phyloP scores from a whole-genome alignment of 116 monocot genomes.

The Iris pallida region DNA sequence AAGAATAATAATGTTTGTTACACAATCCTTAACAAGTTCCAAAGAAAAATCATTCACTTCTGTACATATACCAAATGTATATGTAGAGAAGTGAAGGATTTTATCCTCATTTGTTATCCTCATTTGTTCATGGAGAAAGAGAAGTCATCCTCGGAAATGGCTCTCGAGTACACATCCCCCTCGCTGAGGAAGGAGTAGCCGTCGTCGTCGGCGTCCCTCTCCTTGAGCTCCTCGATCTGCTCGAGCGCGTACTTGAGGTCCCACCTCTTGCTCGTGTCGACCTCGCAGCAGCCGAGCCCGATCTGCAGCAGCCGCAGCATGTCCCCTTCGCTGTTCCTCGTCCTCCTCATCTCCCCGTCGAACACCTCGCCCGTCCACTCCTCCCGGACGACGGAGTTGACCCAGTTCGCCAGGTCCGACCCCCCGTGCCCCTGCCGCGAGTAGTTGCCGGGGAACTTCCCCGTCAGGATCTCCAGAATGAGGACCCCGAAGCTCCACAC shows the following conservation, averaged over 20 bases:
- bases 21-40: too few species aligned
- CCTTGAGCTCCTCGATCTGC: slow-evolving; percentile 38
- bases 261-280: slow-evolving; percentile 27
- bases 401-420: slow-evolving; percentile 50
- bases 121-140: background rate
- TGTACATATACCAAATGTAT: too few species aligned
- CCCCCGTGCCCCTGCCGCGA: slow-evolving; percentile 9
- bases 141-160: slow-evolving; percentile 6
- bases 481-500: slow-evolving; percentile 51
- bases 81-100: too few species aligned
- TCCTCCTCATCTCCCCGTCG: slow-evolving; percentile 31
- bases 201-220: background rate
- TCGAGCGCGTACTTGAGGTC: slow-evolving; percentile 28
- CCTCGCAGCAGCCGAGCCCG: slow-evolving; percentile 44
- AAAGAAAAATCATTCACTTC: too few species aligned
- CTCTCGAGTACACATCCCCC: slow-evolving; percentile 4
- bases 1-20: too few species aligned
- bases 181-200: slow-evolving; percentile 5
- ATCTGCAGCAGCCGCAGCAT: slow-evolving; percentile 48
- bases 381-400: slow-evolving; percentile 33
- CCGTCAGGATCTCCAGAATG: slow-evolving; percentile 45
- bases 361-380: slow-evolving; percentile 41
- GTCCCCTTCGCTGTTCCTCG: slow-evolving; percentile 19
- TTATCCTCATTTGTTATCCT: too few species aligned
- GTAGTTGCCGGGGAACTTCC: slow-evolving; percentile 38